Conservation (phyloP, 176 grass and related monocot genomes). For the Pontederia crassipes region DNA sequence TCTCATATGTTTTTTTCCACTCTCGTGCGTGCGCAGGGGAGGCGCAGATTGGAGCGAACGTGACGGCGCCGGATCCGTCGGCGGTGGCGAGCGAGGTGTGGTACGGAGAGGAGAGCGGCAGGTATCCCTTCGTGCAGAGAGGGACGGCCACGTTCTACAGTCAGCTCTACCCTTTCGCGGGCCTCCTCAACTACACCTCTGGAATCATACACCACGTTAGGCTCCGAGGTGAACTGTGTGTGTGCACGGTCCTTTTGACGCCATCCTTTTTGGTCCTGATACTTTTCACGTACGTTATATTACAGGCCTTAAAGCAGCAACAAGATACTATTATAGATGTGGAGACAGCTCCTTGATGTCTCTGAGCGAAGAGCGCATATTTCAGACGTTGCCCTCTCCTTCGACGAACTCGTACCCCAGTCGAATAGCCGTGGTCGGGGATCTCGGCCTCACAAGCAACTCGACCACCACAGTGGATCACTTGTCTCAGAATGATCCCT, state of each 20-base stretch:
- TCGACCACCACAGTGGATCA: slow-evolving; percentile 76
- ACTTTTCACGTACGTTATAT: not conserved
- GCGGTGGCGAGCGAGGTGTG: slow-evolving; percentile 52
- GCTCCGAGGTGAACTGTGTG: slow-evolving; percentile 20
- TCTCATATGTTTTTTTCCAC: not conserved
- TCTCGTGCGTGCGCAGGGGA: slow-evolving; percentile 22
- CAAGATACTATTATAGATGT: slow-evolving; percentile 76
- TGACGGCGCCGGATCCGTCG: slow-evolving; percentile 49
- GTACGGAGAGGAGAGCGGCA: slow-evolving; percentile 39
- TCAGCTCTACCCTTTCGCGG: slow-evolving; percentile 78
- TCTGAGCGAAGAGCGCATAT: slow-evolving; percentile 49
- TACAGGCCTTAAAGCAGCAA: slow-evolving; percentile 35
- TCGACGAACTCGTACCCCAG: slow-evolving; percentile 30
- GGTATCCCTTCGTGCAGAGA: slow-evolving; percentile 24
- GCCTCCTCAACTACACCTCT: slow-evolving; percentile 82
- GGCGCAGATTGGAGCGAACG: slow-evolving; percentile 28
- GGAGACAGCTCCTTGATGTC: slow-evolving; percentile 49
- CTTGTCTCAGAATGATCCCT: slow-evolving; percentile 52
- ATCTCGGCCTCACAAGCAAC: slow-evolving; percentile 84
- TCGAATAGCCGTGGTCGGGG: slow-evolving; percentile 60
- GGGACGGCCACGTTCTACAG: slow-evolving; percentile 67
- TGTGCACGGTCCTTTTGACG: no score
- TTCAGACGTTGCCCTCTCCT: slow-evolving; percentile 46
- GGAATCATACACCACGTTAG: slow-evolving; percentile 76
- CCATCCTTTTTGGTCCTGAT: not conserved